These are phyloP conservation scores for Aspergillus tanneri DNA, from an alignment of 2,329 filamentous ascomycete genomes.

Conservation along the genomic window DNA sequence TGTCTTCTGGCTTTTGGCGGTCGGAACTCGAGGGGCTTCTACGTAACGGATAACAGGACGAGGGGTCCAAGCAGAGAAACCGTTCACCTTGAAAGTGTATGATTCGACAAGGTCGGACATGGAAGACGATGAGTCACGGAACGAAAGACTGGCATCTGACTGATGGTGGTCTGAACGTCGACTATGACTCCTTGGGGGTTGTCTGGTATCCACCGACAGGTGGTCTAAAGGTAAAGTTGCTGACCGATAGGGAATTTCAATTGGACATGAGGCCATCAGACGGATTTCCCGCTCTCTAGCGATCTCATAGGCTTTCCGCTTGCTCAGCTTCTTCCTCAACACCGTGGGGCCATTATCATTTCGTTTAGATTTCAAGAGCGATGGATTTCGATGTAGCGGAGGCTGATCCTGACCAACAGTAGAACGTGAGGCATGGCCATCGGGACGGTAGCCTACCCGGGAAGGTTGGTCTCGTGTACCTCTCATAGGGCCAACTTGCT, in stretches of 20 bases:
- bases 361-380: constrained; percentile 58
- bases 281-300: constrained; percentile 84
- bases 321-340: constrained; percentile 70
- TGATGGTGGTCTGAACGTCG: constrained; percentile 60
- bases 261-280: constrained; percentile 70
- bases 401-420: constrained; percentile 42
- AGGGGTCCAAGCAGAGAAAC: constrained; percentile 77
- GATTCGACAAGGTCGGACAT: constrained; percentile 74
- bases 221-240: constrained; percentile 58
- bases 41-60: constrained; percentile 78
- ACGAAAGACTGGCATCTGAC: constrained; percentile 73
- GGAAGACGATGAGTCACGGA: constrained; percentile 71
- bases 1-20: constrained; percentile 47
- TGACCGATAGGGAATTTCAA: constrained; percentile 63
- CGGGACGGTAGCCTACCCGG: constrained; percentile 12
- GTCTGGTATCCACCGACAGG: constrained; percentile 57
- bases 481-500: constrained; percentile 21
- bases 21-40: constrained; percentile 60
- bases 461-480: constrained; percentile 9
- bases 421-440: constrained; percentile 35
- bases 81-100: constrained; percentile 75
- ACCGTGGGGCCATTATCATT: constrained; percentile 57
- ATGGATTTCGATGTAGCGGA: constrained; percentile 47
- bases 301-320: constrained; percentile 71
- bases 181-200: constrained; percentile 47